phyloP scores from a whole-genome alignment of 164 flowering plant genomes.

The Vitis amurensis region DNA sequence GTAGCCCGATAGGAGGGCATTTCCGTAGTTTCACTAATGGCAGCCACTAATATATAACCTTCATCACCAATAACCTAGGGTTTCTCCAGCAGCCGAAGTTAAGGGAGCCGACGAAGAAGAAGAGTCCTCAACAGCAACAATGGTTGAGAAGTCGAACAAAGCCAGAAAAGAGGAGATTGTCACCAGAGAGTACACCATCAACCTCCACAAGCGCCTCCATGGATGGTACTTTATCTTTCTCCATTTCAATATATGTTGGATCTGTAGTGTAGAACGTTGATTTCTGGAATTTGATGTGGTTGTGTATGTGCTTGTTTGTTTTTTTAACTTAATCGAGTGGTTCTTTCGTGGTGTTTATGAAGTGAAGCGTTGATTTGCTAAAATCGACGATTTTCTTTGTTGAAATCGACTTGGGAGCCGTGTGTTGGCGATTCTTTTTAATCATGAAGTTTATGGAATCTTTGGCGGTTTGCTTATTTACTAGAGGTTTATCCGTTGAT shows the following conservation, averaged over 20 bases:
- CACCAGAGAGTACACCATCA: constrained; percentile 60
- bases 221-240: constrained; percentile 38
- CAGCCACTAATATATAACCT: neutral
- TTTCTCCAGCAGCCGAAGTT: constrained; percentile 6
- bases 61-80: constrained; percentile 4
- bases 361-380: no score
- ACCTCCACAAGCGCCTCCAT: constrained; percentile 61
- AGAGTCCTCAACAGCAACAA: constrained; percentile 11
- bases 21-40: no score
- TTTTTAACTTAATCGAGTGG: neutral
- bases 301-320: neutral
- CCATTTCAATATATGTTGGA: neutral
- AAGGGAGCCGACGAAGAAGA: neutral
- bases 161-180: constrained; percentile 60
- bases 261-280: neutral
- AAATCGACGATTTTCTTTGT: no score
- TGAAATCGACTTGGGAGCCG: no score
- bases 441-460: no score
- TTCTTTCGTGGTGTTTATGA: no score
- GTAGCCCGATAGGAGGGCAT: no score
- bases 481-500: no score
- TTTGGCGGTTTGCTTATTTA: no score
- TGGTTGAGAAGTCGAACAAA: constrained; percentile 44
- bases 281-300: neutral
- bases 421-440: no score